Percentiles rank a stretch among this genome's conserved stretches.
These are phyloP conservation scores for Oryza meyeriana DNA, from an alignment of 176 grass and related monocot genomes.

Conservation along the genomic window DNA sequence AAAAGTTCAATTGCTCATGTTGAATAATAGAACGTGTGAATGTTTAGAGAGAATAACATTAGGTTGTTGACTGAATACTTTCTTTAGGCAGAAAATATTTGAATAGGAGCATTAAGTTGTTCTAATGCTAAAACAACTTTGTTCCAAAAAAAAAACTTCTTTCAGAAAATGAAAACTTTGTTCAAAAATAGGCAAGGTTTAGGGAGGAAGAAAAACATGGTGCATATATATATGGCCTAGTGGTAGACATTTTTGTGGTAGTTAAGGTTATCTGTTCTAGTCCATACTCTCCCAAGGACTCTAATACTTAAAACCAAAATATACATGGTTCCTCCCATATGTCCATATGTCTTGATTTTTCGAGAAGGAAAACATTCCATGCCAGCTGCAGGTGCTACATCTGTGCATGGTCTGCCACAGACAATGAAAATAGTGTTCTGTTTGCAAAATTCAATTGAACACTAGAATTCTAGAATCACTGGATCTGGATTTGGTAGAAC, in stretches of 20 bases:
- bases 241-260: neutral
- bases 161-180: too few relatives aligned
- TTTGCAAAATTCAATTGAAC: neutral
- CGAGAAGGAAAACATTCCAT: neutral
- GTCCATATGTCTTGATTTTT: neutral
- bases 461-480: neutral
- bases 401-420: neutral
- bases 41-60: too few relatives aligned
- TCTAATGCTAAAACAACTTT: neutral
- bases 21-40: too few relatives aligned
- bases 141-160: too few relatives aligned
- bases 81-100: too few relatives aligned
- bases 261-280: neutral
- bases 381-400: neutral
- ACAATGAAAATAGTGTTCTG: neutral
- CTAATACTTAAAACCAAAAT: neutral
- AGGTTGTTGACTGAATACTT: too few relatives aligned
- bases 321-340: neutral
- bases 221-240: neutral
- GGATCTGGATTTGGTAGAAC: neutral
- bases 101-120: neutral
- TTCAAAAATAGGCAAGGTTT: neutral
- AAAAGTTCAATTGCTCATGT: too few relatives aligned
- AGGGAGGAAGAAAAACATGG: neutral
- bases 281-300: neutral